Conservation (phyloP, 495 filamentous ascomycete genomes). For the Beverwykella pulmonaria region DNA sequence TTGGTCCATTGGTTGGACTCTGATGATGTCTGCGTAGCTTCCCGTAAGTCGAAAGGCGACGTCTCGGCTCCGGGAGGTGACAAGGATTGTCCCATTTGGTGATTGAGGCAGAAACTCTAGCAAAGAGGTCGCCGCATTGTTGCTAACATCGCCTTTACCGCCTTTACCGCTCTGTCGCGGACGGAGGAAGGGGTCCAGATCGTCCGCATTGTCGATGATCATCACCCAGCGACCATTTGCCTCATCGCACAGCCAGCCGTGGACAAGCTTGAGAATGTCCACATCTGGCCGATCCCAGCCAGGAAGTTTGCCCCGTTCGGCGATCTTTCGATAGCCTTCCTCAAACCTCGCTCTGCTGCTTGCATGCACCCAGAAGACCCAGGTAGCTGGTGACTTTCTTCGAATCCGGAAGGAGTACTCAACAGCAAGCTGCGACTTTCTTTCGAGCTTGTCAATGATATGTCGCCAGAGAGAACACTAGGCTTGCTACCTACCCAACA, state of each 20-base stretch:
- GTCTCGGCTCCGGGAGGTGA: constrained; percentile 4
- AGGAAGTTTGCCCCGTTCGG: constrained; percentile 28
- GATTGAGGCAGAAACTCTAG: constrained; percentile 14
- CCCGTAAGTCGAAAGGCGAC: constrained; percentile 38
- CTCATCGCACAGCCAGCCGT: constrained; percentile 46
- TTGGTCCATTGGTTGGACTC: constrained; percentile 44
- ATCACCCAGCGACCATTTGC: constrained; percentile 50
- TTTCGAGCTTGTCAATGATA: constrained; percentile 21
- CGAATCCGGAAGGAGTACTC: constrained; percentile 50
- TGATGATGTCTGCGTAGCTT: constrained; percentile 46
- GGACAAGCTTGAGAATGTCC: constrained; percentile 45
- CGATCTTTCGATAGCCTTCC: no score
- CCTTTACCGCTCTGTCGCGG: no score
- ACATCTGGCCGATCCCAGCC: constrained; percentile 41
- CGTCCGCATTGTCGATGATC: constrained; percentile 59
- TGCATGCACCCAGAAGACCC: no score
- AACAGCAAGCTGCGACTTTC: constrained; percentile 59
- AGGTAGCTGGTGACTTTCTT: constrained; percentile 33
- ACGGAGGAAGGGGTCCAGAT: constrained; percentile 43
- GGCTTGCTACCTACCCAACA: constrained; percentile 49
- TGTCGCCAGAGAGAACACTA: background rate
- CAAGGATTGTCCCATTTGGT: constrained; percentile 6
- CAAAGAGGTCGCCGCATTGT: background rate
- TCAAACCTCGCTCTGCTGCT: no score
- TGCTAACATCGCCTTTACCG: no score